Evolutionary conservation across 2,329 filamentous ascomycete genomes (phyloP).

Genomic region (Mariannaea elegans): DNA sequence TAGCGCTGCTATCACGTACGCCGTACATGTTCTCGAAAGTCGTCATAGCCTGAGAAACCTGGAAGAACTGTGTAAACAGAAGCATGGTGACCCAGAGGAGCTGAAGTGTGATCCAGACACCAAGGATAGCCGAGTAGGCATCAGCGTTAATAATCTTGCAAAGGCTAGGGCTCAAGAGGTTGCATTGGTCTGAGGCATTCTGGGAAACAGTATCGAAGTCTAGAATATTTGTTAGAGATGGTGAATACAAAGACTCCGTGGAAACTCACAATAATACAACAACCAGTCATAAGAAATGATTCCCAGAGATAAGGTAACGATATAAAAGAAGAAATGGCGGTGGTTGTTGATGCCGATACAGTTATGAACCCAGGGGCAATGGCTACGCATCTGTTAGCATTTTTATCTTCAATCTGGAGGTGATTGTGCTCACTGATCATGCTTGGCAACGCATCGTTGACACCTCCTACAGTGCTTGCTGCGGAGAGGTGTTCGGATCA

Average conservation of each 20-base stretch:
- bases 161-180: constrained; percentile 76
- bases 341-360: constrained; percentile 97
- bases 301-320: constrained; percentile 79
- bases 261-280: constrained; percentile 72
- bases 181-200: constrained; percentile 68
- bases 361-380: constrained; percentile 98
- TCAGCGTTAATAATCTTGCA: constrained; percentile 84
- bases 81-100: constrained; percentile 98
- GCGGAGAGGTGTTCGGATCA: constrained; percentile 90
- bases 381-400: constrained; percentile 60
- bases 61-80: constrained; percentile 89
- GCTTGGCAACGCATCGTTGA: constrained; percentile 91
- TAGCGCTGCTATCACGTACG: constrained; percentile 67
- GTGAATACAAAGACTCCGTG: background rate
- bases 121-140: constrained; percentile 82
- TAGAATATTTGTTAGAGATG: constrained; percentile 42
- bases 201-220: constrained; percentile 70
- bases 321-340: constrained; percentile 92
- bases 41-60: constrained; percentile 91
- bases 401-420: background rate
- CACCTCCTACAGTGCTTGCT: constrained; percentile 97
- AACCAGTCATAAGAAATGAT: constrained; percentile 78
- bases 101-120: constrained; percentile 83
- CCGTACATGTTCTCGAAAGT: constrained; percentile 97
- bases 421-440: constrained; percentile 80